Evolutionary conservation across 2,329 filamentous ascomycete genomes (phyloP).

Genomic region (Meredithiella fracta): DNA sequence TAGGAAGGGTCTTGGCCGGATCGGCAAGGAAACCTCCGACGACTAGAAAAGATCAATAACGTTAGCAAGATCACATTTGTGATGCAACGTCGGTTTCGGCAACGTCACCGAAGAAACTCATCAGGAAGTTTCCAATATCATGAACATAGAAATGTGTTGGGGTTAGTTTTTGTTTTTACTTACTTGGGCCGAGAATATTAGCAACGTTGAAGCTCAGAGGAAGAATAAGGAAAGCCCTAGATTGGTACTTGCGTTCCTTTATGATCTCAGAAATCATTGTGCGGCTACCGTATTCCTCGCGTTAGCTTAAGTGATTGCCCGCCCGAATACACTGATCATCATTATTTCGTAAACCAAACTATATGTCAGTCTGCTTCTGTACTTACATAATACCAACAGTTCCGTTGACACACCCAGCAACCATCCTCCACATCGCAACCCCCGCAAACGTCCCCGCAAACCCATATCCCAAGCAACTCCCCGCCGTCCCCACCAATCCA

Average conservation of each 20-base stretch:
- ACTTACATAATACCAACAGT: conserved; percentile 33
- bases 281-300: conserved; percentile 19
- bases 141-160: too few species aligned
- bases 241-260: conserved; percentile 31
- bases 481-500: conserved; percentile 48
- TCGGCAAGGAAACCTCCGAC: conserved; percentile 54
- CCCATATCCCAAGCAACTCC: conserved; percentile 55
- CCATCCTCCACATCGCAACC: conserved; percentile 47
- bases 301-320: background rate
- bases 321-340: background rate
- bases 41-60: conserved; percentile 20
- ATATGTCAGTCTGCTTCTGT: background rate
- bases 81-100: too few species aligned
- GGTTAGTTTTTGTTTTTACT: too few species aligned
- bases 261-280: conserved; percentile 35
- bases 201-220: conserved; percentile 34
- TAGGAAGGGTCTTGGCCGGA: conserved; percentile 43
- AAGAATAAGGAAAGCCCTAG: conserved; percentile 30
- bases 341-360: background rate
- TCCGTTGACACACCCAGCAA: conserved; percentile 42
- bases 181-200: conserved; percentile 29
- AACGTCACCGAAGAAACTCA: too few species aligned
- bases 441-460: conserved; percentile 49
- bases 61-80: background rate
- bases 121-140: background rate